These are phyloP conservation scores for Leishmania arabica DNA, from an alignment of 208 protist genomes.

Conservation along the genomic window DNA sequence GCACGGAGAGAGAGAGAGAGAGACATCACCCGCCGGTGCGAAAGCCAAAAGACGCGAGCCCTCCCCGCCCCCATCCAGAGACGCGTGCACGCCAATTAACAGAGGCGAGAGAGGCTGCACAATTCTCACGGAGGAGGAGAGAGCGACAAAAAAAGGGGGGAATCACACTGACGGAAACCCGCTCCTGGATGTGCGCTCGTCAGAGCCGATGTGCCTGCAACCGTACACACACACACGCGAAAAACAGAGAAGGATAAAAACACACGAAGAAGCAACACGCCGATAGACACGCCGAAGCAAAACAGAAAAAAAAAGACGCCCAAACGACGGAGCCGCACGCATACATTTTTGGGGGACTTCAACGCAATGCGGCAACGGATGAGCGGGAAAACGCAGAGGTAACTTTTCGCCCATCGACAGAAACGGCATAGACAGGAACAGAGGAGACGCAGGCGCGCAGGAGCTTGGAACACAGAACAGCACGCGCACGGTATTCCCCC, in stretches of 20 bases:
- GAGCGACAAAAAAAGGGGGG: background rate
- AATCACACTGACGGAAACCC: background rate
- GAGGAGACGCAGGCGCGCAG: background rate
- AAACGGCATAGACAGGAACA: background rate
- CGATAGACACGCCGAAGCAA: background rate
- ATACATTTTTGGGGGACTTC: background rate
- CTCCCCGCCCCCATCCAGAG: background rate
- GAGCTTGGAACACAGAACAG: background rate
- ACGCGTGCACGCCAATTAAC: background rate
- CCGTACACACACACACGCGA: no score
- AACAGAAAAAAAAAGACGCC: background rate
- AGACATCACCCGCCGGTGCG: background rate
- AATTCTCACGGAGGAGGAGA: background rate
- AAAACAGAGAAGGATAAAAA: background rate
- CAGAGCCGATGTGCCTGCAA: background rate
- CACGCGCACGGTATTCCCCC: background rate
- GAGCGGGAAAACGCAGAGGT: background rate
- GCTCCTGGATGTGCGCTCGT: background rate
- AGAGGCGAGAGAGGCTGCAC: background rate
- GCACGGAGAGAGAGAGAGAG: background rate
- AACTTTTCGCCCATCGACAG: background rate
- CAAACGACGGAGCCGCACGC: background rate
- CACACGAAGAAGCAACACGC: background rate
- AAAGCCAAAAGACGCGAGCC: background rate
- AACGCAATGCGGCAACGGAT: background rate